These are phyloP conservation scores for Yamadazyma spencermartinsiae DNA, from an alignment of 1,139 yeast species.

Conservation along the genomic window DNA sequence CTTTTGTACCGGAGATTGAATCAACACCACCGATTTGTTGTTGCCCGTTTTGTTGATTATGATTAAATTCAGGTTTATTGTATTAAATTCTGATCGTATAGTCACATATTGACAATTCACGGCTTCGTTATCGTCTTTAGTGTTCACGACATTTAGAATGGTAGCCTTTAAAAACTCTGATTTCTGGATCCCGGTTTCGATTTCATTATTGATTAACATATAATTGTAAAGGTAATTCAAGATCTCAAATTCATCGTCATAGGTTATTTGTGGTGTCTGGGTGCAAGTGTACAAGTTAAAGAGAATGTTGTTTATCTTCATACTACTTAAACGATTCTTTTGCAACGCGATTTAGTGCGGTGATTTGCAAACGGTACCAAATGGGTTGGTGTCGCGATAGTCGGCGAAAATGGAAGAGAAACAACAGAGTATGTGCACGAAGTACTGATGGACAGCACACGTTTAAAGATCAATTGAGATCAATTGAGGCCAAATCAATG, in stretches of 20 bases:
- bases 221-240: not conserved
- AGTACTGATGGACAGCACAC: too few relatives aligned
- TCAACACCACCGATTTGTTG: not conserved
- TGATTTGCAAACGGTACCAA: too few relatives aligned
- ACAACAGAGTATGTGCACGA: too few relatives aligned
- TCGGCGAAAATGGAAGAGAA: too few relatives aligned
- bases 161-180: not conserved
- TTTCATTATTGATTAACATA: not conserved
- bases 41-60: not conserved
- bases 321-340: too few relatives aligned
- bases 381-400: too few relatives aligned
- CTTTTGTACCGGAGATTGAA: not conserved
- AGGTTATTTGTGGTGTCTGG: not conserved
- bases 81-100: not conserved
- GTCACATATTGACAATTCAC: not conserved
- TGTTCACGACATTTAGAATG: conserved; percentile 1
- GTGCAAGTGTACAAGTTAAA: not conserved
- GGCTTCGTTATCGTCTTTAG: not conserved
- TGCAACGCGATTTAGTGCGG: too few relatives aligned
- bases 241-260: not conserved
- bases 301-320: conserved; percentile 1
- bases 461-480: too few relatives aligned
- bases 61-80: not conserved
- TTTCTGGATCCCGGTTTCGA: not conserved
- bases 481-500: too few relatives aligned